Conservation (phyloP, 2,329 filamentous ascomycete species). For the Penicillium sp. region DNA sequence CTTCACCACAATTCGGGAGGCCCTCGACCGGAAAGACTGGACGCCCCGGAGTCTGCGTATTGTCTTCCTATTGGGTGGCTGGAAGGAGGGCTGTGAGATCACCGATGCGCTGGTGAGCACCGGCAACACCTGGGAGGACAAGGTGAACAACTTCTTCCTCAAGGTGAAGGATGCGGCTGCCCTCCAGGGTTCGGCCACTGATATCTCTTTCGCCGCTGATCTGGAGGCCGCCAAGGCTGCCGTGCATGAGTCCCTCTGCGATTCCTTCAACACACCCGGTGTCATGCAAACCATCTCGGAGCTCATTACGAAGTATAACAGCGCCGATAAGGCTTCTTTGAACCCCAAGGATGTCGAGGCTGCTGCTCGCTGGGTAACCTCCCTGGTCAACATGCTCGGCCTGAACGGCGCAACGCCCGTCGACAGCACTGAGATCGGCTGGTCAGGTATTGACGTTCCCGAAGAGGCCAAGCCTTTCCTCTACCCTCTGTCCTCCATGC, state of each 20-base stretch:
- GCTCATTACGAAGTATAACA: conserved; percentile 76
- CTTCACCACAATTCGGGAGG: conserved; percentile 89
- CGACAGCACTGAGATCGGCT: conserved; percentile 55
- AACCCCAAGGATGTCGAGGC: conserved; percentile 52
- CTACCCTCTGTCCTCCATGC: conserved; percentile 59
- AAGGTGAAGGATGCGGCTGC: conserved; percentile 54
- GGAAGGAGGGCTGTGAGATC: conserved; percentile 91
- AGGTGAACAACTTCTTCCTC: conserved; percentile 70
- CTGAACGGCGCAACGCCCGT: conserved; percentile 53
- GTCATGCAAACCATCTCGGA: conserved; percentile 78
- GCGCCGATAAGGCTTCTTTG: conserved; percentile 48
- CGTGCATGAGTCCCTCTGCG: conserved; percentile 68
- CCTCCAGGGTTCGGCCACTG: conserved; percentile 26
- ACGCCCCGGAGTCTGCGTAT: conserved; percentile 79
- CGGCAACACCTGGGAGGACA: conserved; percentile 77
- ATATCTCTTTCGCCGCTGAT: conserved; percentile 46
- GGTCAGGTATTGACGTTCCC: conserved; percentile 66
- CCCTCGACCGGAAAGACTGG: conserved; percentile 68
- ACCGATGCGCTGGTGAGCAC: conserved; percentile 77
- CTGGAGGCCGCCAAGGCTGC: conserved; percentile 58
- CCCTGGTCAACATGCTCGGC: conserved; percentile 81
- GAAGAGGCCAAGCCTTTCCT: conserved; percentile 61
- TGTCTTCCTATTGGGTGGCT: conserved; percentile 82
- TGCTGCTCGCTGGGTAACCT: conserved; percentile 77
- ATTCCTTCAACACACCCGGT: conserved; percentile 84